Evolutionary conservation across 148 eudicot genomes (phyloP).

Genomic region (Rhododendron ovatum): DNA sequence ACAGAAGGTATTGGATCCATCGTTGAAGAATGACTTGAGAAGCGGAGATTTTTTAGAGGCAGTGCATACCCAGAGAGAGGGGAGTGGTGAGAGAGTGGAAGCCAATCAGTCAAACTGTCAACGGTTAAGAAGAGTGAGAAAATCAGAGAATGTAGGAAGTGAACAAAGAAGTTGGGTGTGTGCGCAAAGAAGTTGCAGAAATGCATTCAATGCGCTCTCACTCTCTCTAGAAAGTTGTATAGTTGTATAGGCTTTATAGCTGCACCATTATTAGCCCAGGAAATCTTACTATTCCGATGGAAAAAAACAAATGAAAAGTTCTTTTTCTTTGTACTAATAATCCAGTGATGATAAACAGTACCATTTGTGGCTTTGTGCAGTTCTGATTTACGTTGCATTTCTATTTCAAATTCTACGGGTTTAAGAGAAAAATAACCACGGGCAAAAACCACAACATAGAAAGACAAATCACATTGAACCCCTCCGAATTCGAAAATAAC

Average conservation of each 20-base stretch:
- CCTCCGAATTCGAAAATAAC: not conserved
- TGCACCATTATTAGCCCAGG: not conserved
- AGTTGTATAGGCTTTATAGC: not conserved
- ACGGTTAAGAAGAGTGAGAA: not conserved
- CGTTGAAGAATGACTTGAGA: not conserved
- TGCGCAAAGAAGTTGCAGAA: constrained; percentile 16
- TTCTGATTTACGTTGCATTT: not conserved
- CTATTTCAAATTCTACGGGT: not conserved
- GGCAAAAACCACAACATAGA: not conserved
- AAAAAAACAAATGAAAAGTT: not conserved
- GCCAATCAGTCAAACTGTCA: not conserved
- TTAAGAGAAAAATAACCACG: not conserved
- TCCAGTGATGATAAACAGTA: not conserved
- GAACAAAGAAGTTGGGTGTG: constrained; percentile 13
- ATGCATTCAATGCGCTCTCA: constrained; percentile 15
- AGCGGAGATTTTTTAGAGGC: not conserved
- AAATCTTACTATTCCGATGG: not conserved
- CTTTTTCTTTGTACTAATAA: not conserved
- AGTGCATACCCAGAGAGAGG: not conserved
- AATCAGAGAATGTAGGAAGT: constrained; percentile 17
- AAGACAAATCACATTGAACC: not conserved
- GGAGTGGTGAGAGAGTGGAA: not conserved
- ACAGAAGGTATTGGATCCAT: constrained; percentile 15
- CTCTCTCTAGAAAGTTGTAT: not conserved
- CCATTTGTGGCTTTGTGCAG: not conserved